A percentile compares a stretch with the other conserved stretches of the same genome.
Evolutionary conservation across 306 rosid species (phyloP).

Genomic region (Heteromeles arbutifolia): DNA sequence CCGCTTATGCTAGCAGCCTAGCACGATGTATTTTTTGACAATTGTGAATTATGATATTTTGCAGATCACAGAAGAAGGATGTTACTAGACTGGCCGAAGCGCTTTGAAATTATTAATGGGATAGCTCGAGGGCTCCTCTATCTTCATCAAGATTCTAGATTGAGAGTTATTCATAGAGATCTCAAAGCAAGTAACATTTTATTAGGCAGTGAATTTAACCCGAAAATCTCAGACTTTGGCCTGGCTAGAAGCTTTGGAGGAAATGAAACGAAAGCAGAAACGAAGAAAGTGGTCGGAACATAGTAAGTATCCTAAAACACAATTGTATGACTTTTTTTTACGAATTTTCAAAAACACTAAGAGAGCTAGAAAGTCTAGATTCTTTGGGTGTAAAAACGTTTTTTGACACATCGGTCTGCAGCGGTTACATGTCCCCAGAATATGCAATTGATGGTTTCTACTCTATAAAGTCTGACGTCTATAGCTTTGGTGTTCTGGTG

Average conservation of each 20-base stretch:
- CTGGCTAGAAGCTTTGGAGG: conserved; percentile 35
- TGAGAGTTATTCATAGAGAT: conserved; percentile 38
- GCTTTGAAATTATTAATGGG: conserved; percentile 26
- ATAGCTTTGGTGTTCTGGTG: conserved; percentile 34
- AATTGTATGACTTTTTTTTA: too few relatives aligned
- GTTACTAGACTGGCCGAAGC: conserved; percentile 10
- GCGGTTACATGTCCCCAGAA: conserved; percentile 41
- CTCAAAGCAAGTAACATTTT: conserved; percentile 36
- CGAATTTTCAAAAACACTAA: too few relatives aligned
- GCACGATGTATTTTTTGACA: too few relatives aligned
- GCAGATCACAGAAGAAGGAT: not conserved
- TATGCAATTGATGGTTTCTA: conserved; percentile 44
- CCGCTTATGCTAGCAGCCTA: too few relatives aligned
- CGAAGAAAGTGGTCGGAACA: conserved; percentile 39
- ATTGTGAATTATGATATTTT: too few relatives aligned
- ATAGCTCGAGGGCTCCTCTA: conserved; percentile 30
- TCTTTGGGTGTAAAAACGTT: too few relatives aligned
- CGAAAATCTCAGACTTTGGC: conserved; percentile 41
- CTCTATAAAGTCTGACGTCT: conserved; percentile 37
- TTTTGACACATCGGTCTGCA: not conserved
- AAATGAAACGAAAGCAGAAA: conserved; percentile 20
- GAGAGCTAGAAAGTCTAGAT: too few relatives aligned
- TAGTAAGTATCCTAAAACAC: conserved; percentile 22
- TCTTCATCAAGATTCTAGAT: conserved; percentile 42
- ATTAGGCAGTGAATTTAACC: conserved; percentile 23